Evolutionary conservation across 768 basidiomycete genomes (phyloP).

Genomic region (Psilocybe cubensis): DNA sequence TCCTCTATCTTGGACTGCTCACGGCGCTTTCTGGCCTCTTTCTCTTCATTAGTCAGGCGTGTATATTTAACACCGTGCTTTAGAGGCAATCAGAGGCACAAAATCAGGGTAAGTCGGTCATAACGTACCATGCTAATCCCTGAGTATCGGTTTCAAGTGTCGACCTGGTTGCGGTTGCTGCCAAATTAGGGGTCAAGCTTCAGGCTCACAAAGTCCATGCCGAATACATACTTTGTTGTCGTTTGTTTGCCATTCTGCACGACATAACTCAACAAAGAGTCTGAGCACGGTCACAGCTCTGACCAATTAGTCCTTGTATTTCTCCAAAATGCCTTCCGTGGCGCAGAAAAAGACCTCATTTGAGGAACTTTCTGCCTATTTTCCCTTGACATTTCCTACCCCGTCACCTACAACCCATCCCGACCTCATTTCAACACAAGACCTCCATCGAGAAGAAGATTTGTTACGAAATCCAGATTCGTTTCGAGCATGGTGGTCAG

Average conservation of each 20-base stretch:
- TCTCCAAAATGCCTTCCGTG: constrained; percentile 57
- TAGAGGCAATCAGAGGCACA: background rate
- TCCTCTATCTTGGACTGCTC: constrained; percentile 79
- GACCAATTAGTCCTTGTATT: background rate
- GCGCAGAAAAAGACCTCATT: constrained; percentile 50
- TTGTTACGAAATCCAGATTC: constrained; percentile 88
- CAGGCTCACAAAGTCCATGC: too few relatives aligned
- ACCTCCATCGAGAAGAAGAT: constrained; percentile 92
- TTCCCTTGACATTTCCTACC: constrained; percentile 85
- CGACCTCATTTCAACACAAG: constrained; percentile 70
- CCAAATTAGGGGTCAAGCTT: background rate
- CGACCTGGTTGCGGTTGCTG: background rate
- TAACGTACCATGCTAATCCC: constrained; percentile 11
- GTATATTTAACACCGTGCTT: constrained; percentile 77
- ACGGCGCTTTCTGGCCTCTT: constrained; percentile 68
- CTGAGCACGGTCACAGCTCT: background rate
- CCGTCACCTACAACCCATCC: constrained; percentile 83
- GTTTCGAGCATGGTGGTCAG: constrained; percentile 92
- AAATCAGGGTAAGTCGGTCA: background rate
- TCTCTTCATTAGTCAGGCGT: constrained; percentile 57
- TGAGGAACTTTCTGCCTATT: constrained; percentile 54
- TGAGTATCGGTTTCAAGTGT: background rate
- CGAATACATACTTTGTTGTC: too few relatives aligned
- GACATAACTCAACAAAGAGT: too few relatives aligned
- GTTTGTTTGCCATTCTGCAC: too few relatives aligned